Percentiles rank a stretch among this genome's conserved stretches.
Conservation (phyloP, 176 grass and related monocot species). For the Phoenix dactylifera region DNA sequence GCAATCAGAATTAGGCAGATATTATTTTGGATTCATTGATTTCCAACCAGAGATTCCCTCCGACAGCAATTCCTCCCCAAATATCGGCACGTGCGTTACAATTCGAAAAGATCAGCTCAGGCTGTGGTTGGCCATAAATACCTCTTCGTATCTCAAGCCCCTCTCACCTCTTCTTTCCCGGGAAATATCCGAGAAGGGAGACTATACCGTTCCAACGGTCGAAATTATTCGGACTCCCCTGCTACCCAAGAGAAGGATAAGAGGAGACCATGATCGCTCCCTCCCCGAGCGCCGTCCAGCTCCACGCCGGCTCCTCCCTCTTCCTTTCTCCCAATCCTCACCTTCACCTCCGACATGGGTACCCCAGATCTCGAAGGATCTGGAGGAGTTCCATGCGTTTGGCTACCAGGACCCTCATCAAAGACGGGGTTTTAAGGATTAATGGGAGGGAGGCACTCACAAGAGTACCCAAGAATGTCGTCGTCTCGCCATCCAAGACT, state of each 20-base stretch:
- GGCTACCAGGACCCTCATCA: constrained; percentile 2
- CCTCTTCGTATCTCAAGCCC: too few species aligned
- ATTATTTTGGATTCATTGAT: too few species aligned
- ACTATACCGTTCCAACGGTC: too few species aligned
- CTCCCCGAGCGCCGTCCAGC: background rate
- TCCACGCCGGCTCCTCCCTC: constrained; percentile 1
- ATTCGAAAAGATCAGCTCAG: too few species aligned
- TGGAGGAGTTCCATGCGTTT: constrained; percentile 11
- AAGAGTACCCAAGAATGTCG: constrained; percentile 9
- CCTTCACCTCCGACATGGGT: background rate
- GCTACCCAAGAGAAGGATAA: background rate
- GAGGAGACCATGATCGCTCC: background rate
- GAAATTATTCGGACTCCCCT: background rate
- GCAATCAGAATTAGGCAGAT: too few species aligned
- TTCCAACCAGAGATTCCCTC: too few species aligned
- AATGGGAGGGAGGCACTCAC: constrained; percentile 9
- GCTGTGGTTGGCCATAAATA: too few species aligned
- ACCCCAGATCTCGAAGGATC: background rate
- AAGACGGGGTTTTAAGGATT: constrained; percentile 16
- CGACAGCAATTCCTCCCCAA: too few species aligned
- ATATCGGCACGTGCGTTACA: too few species aligned
- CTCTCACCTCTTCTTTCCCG: too few species aligned
- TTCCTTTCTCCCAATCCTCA: background rate
- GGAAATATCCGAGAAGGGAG: too few species aligned
- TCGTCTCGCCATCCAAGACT: background rate